Conservation (phyloP, 352 stramenopile genomes). For the Phytophthora sp. region DNA sequence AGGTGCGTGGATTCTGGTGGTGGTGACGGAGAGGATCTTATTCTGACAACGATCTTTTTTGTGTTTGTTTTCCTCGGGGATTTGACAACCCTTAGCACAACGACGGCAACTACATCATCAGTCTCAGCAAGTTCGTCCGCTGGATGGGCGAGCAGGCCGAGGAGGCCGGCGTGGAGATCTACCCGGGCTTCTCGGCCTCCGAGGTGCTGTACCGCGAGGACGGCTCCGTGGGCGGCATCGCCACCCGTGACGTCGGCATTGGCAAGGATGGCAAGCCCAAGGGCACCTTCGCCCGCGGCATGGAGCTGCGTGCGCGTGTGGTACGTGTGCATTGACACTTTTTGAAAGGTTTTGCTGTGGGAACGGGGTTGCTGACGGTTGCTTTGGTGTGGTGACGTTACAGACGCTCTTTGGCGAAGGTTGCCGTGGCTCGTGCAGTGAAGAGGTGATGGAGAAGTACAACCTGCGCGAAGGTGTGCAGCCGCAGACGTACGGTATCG, state of each 20-base stretch:
- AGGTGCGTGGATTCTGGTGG: conserved; percentile 50
- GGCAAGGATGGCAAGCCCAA: conserved; percentile 96
- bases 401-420: conserved; percentile 99
- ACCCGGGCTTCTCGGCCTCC: conserved; percentile 97
- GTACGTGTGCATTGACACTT: conserved; percentile 27
- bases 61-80: conserved; percentile 8
- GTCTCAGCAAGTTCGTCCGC: conserved; percentile 95
- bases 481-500: conserved; percentile 98
- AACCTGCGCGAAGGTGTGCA: conserved; percentile 91
- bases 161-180: conserved; percentile 99
- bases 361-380: conserved; percentile 4
- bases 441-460: conserved; percentile 97
- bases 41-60: neutral
- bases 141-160: conserved; percentile 97
- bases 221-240: conserved; percentile 92
- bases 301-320: conserved; percentile 95
- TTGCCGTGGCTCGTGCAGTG: conserved; percentile 96
- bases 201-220: conserved; percentile 91
- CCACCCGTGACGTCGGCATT: conserved; percentile 98
- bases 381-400: conserved; percentile 27
- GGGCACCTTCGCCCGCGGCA: conserved; percentile 96
- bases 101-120: conserved; percentile 99
- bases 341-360: neutral
- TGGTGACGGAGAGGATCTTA: neutral
- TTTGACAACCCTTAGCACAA: conserved; percentile 90